Evolutionary conservation across 2,329 filamentous ascomycete genomes (phyloP), one percentile per base, ranked within the genome.

Genomic region (Trichoderma sp.): DNA sequence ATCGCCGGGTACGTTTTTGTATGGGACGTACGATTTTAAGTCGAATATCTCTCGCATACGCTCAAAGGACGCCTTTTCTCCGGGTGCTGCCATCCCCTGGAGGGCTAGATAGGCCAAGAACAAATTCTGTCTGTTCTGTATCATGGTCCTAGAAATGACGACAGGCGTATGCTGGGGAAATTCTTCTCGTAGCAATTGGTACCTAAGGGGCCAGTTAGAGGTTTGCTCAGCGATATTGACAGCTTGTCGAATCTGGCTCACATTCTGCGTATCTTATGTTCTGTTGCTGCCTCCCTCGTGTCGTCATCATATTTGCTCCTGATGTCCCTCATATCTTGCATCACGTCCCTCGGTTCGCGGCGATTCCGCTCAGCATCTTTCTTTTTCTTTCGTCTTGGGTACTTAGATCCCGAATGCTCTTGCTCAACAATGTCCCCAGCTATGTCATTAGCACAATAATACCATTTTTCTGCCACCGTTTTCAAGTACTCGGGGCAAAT

Each of bases 401-500:
- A 89, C 0, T 79, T 29, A 3, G 77, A 64, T 11, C 85, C 86
- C 0, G 78, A 80, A 3, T 88, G 87, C 33, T 81, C 77, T 5
- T 82, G 78, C 67, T 87, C 85, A 14, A 88, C 77, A 16, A 89
- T 83, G 33, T 79, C 65, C 53, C 81, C 78, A 53, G 88, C 83
- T 33, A 86, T 78, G 0, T 74, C 74, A 4, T 83, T 79, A 3
- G 81, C 18, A 53, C 83, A 69, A 75, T 84, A 83, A 2, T 33
- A 53, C 6, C 84, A 72, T 35, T 81, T 76, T 0, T 71, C 38
- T 3, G 80, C 80, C 5, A 85, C 74, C 5, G 76, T 63, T 6
- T 79, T 75, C 14, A 89, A 80, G 72, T 84, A 86, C 0, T 83
- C 76, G 0, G 79, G 82, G 75, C 85, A 88, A 2, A 89, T 86